A percentile compares a stretch with the other conserved stretches of the same genome.
phyloP scores from a whole-genome alignment of 169 alveolate genomes.

The Eimeria praecox region DNA sequence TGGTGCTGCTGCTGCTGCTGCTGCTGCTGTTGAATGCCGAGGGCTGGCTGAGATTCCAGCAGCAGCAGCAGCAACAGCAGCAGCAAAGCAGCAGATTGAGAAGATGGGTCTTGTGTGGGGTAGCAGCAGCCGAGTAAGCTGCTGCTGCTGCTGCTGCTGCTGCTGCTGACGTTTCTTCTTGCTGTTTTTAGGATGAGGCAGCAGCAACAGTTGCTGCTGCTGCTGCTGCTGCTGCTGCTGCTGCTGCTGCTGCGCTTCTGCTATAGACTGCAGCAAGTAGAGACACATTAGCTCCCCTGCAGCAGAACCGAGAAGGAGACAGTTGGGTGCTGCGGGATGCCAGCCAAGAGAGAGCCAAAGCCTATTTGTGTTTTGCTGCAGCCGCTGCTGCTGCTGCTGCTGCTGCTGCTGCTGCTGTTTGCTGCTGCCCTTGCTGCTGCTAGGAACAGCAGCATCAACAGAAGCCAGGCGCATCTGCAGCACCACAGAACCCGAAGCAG shows the following conservation, averaged over 20 bases:
- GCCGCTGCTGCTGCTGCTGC: slow-evolving; percentile 35
- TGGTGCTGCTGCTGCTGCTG: neutral
- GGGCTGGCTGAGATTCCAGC: neutral
- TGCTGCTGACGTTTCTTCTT: neutral
- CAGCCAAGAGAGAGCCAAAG: slow-evolving; percentile 46
- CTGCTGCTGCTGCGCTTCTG: slow-evolving; percentile 52
- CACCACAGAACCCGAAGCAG: neutral
- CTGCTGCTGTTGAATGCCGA: neutral
- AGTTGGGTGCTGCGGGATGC: slow-evolving; percentile 51
- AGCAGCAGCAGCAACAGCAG: slow-evolving; percentile 7
- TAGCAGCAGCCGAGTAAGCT: slow-evolving; percentile 28
- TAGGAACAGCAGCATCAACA: neutral
- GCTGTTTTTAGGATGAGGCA: slow-evolving; percentile 7
- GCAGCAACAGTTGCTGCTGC: neutral
- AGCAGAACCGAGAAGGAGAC: slow-evolving; percentile 14
- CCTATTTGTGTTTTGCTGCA: slow-evolving; percentile 36
- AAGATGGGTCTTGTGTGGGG: slow-evolving; percentile 71
- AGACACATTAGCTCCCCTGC: slow-evolving; percentile 23
- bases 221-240: slow-evolving; percentile 11
- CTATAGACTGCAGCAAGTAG: neutral
- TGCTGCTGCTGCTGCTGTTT: slow-evolving; percentile 8
- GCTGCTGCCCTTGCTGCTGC: slow-evolving; percentile 7
- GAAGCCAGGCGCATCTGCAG: slow-evolving; percentile 10
- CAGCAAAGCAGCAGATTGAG: slow-evolving; percentile 51
- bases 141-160: slow-evolving; percentile 65